Conservation (phyloP, 345 rosid genomes). For the Eucalyptus shirleyi region DNA sequence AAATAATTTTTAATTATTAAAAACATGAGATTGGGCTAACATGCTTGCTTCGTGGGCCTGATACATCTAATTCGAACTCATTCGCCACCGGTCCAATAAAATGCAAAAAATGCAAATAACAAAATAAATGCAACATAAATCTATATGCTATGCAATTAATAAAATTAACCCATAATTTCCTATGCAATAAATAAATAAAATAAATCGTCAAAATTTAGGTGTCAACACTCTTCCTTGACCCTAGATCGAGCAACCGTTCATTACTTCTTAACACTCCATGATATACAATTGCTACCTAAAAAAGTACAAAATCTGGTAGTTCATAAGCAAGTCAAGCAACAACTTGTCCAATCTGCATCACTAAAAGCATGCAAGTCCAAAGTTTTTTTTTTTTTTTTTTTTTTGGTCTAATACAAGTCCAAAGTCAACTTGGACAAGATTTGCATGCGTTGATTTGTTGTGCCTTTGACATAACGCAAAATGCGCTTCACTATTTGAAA, state of each 20-base stretch:
- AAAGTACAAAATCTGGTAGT: background rate
- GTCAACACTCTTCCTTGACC: background rate
- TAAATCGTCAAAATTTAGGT: no score
- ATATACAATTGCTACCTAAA: background rate
- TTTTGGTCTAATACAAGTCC: background rate
- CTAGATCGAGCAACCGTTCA: background rate
- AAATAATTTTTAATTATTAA: no score
- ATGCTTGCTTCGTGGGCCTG: accelerated
- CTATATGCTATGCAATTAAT: no score
- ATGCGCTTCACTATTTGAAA: background rate
- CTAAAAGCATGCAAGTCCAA: no score
- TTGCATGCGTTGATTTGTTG: background rate
- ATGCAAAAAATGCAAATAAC: no score
- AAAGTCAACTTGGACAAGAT: background rate
- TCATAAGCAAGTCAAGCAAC: background rate
- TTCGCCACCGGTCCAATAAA: no score
- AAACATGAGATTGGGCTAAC: no score
- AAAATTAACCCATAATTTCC: no score
- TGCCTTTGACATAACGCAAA: background rate
- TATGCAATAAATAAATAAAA: no score
- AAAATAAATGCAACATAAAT: no score
- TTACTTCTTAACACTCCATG: background rate
- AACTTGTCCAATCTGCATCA: background rate
- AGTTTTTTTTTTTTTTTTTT: no score
- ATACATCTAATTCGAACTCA: no score